These are phyloP conservation scores for Coffea canephora DNA, from an alignment of 257 asterid species.

Conservation along the genomic window DNA sequence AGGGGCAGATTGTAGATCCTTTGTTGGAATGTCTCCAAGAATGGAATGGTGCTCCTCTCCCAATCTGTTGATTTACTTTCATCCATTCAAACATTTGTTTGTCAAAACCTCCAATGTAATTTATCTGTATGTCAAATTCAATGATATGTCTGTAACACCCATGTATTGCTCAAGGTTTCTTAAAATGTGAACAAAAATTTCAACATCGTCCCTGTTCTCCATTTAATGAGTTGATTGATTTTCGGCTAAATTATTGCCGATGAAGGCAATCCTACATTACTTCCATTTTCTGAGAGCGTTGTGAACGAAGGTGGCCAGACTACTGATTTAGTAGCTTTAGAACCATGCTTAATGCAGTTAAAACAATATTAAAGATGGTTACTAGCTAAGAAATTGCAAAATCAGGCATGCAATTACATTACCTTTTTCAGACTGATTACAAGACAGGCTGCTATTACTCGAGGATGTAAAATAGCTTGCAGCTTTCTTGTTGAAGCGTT, in stretches of 20 bases:
- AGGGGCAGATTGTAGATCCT: slow-evolving; percentile 63
- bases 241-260: background rate
- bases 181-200: background rate
- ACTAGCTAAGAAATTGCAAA: too few relatives aligned
- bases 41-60: slow-evolving; percentile 84
- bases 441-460: too few relatives aligned
- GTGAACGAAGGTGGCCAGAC: background rate
- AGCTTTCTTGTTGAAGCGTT: too few relatives aligned
- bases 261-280: background rate
- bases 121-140: background rate
- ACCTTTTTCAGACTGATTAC: background rate
- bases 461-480: too few relatives aligned
- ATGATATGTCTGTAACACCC: slow-evolving; percentile 2
- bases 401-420: too few relatives aligned
- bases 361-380: too few relatives aligned
- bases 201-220: background rate
- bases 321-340: too few relatives aligned
- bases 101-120: background rate
- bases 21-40: slow-evolving; percentile 60
- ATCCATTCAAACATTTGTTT: background rate
- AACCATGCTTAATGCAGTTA: background rate
- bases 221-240: background rate
- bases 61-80: slow-evolving; percentile 45
- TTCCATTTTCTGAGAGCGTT: too few relatives aligned
- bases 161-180: slow-evolving; percentile 2